Base-by-base conservation (phyloP, 1,284 basidiomycete species). In the Stygiomarasmius scandens region DNA sequence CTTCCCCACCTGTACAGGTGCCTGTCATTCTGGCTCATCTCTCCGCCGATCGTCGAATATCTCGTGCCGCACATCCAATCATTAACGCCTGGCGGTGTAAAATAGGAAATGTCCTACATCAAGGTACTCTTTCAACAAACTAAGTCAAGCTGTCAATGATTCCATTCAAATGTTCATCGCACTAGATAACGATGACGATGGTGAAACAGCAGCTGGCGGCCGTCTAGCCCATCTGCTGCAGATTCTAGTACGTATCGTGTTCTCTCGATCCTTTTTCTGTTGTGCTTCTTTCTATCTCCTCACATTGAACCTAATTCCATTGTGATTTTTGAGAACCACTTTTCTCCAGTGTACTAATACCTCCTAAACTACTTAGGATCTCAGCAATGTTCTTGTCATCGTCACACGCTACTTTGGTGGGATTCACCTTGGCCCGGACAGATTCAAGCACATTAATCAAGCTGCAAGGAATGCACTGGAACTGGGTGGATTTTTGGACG, bases 381-480 rank as follows among this genome's bases (percentile, higher is more conserved):
- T 89, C n/a, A 81, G 86, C 56, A 86, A 94, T 65, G 90, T 95
- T 9, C 77, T 96, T 4, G 89, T 96, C 12, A 76, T 95, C 27
- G 93, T 96, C 11, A 91, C 90, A 10, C 85, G 89, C 43, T 90
- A 89, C 69, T 93, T 86, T 65, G 91, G 91, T 19, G 91, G 91
- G 1, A 90, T 88, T 23, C 88, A 89, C 61, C 78, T 96, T 0
- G 92, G 94, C 1, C 85, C 94, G 0, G 93, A 96, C 70, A 81
- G 95, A 24, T 96, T 96, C 79, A 96, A 95, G 70, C 90, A 94
- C 63, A 95, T 95, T 68, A 95, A 93, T 66, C 91, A 95, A 69
- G 92, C 90, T 2, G 94, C 93, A 6, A 79, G 94, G 22, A 92
- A 92, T 66, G 93, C 93, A 0, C 77, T 96, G 11, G 90, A 95